Evolutionary conservation across 192 early-diverging fungal genomes (phyloP).

Genomic region (Fimicolochytrium jonesii): DNA sequence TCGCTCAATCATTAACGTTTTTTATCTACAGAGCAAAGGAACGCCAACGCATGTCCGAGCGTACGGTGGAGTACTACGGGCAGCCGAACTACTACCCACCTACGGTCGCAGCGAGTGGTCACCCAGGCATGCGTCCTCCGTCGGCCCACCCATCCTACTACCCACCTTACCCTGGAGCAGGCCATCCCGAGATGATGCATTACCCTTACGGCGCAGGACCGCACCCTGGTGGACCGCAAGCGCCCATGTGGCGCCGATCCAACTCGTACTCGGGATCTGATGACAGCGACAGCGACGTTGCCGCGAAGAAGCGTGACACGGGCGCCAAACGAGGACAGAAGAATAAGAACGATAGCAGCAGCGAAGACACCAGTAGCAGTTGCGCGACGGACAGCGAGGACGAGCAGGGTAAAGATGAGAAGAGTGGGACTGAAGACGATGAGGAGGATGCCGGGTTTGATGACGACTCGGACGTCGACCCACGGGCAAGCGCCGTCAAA

Average conservation of each 20-base stretch:
- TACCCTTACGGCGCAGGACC: neutral
- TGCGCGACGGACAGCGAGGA: neutral
- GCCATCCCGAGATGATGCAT: neutral
- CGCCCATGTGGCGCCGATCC: neutral
- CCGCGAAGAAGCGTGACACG: neutral
- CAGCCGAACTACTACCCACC: slow-evolving; percentile 9
- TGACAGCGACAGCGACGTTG: slow-evolving; percentile 4
- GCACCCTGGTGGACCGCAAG: neutral
- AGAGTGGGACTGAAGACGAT: neutral
- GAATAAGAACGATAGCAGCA: neutral
- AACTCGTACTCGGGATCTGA: neutral
- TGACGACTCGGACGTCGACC: neutral
- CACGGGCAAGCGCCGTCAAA: too few species aligned
- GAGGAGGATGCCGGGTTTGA: neutral
- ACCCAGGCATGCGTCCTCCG: neutral
- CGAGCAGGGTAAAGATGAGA: neutral
- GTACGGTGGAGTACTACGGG: slow-evolving; percentile 8
- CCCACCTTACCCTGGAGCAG: neutral
- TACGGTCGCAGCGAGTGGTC: neutral
- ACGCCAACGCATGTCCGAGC: slow-evolving; percentile 19
- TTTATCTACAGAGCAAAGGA: slow-evolving; percentile 14
- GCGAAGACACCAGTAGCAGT: neutral
- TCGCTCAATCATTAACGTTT: too few species aligned
- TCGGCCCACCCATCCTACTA: neutral
- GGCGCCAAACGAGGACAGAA: neutral